Conservation (phyloP, 2,329 filamentous ascomycete species). For the Dactylonectria estremocensis region DNA sequence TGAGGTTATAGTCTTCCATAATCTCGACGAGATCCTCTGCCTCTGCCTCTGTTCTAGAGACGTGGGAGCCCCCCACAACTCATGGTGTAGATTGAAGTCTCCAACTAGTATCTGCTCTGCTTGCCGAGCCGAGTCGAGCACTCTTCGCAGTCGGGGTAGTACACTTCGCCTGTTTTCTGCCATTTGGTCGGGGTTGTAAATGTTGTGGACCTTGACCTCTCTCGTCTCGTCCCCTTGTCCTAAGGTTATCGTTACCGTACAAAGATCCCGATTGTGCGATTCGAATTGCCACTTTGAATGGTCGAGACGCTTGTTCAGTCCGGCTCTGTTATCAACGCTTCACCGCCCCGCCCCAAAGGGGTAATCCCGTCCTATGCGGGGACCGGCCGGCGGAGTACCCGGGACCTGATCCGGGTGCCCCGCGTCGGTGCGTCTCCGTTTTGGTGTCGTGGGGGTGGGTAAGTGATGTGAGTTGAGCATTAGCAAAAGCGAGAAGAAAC, state of each 20-base stretch:
- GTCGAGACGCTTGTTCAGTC: conserved; percentile 23
- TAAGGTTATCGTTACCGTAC: neutral
- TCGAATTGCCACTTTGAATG: conserved; percentile 17
- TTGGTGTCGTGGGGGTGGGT: conserved; percentile 26
- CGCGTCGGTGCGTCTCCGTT: conserved; percentile 18
- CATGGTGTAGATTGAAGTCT: conserved; percentile 21
- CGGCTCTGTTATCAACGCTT: too few relatives aligned
- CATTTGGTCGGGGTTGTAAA: conserved; percentile 14
- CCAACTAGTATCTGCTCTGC: conserved; percentile 13
- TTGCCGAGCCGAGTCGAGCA: conserved; percentile 4
- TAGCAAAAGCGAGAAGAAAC: too few relatives aligned
- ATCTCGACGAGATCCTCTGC: conserved; percentile 12
- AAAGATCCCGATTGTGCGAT: conserved; percentile 6
- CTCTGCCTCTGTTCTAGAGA: conserved; percentile 7
- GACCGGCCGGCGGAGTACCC: neutral
- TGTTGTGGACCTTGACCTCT: conserved; percentile 11
- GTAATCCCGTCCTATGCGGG: neutral
- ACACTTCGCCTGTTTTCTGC: conserved; percentile 8
- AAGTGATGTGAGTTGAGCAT: too few relatives aligned
- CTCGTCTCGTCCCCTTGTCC: neutral
- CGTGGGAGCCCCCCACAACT: conserved; percentile 4
- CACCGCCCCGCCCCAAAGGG: neutral
- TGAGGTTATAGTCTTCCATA: conserved; percentile 17
- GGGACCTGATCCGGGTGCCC: conserved; percentile 5
- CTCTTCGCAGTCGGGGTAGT: conserved; percentile 1